Conservation (phyloP, 2,329 filamentous ascomycete genomes). For the Colletotrichum sp. region DNA sequence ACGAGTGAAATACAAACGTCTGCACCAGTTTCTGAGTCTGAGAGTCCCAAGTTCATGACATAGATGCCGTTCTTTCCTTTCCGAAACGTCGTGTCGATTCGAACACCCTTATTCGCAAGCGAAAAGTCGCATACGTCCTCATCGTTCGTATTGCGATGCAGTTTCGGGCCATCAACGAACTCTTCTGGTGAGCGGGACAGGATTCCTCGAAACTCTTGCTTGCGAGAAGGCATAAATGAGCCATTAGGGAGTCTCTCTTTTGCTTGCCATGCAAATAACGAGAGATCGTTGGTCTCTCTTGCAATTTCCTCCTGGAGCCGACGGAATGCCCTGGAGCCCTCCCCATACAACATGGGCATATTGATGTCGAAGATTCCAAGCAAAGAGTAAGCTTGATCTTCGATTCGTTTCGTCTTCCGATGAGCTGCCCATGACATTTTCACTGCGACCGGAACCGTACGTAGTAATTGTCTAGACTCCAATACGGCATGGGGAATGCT, state of each 20-base stretch:
- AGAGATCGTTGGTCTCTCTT: not conserved
- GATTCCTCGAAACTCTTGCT: not conserved
- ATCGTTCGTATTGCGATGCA: too few relatives aligned
- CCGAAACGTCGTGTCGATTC: not conserved
- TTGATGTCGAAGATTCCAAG: constrained; percentile 29
- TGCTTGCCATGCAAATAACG: not conserved
- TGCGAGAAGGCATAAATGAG: too few relatives aligned
- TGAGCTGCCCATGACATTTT: constrained; percentile 32
- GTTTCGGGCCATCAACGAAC: too few relatives aligned
- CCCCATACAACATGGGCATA: constrained; percentile 30
- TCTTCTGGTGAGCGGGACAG: not conserved
- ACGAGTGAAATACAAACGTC: not conserved
- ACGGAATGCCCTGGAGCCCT: constrained; percentile 26
- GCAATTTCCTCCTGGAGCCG: constrained; percentile 14
- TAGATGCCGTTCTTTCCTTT: not conserved
- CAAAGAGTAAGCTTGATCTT: constrained; percentile 29
- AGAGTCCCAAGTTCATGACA: not conserved
- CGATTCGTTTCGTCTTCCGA: constrained; percentile 21
- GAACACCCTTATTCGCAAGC: not conserved
- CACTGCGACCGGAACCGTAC: not conserved
- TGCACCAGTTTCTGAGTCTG: not conserved
- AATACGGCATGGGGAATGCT: not conserved
- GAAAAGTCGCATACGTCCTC: not conserved
- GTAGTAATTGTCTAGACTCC: not conserved
- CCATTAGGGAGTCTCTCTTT: too few relatives aligned